A percentile compares a stretch with the other conserved stretches of the same genome.
phyloP scores from a whole-genome alignment of 805 yeast species.

The Myxozyma nipponensis region DNA sequence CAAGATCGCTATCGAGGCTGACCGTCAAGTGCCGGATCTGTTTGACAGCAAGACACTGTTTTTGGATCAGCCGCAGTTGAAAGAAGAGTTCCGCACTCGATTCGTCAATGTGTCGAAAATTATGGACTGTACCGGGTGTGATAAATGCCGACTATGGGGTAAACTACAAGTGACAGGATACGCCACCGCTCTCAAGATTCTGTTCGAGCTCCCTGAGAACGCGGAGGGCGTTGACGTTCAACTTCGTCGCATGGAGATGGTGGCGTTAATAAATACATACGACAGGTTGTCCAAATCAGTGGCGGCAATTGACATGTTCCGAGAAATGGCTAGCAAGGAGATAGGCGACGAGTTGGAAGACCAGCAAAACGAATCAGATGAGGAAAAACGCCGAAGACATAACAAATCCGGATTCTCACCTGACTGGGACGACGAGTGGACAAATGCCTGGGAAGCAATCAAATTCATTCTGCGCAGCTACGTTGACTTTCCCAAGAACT shows the following conservation, averaged over 20 bases:
- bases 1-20: slow-evolving; percentile 40
- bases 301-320: slow-evolving; percentile 65
- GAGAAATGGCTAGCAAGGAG: slow-evolving; percentile 20
- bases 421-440: slow-evolving; percentile 47
- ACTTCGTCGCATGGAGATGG: slow-evolving; percentile 75
- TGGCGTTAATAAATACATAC: slow-evolving; percentile 86
- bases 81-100: slow-evolving; percentile 79
- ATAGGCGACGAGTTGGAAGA: slow-evolving; percentile 16
- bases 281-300: slow-evolving; percentile 87
- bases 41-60: slow-evolving; percentile 48
- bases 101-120: slow-evolving; percentile 86
- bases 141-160: slow-evolving; percentile 97
- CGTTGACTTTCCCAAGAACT: slow-evolving; percentile 59
- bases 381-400: neutral
- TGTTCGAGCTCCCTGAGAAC: slow-evolving; percentile 67
- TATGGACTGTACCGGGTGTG: slow-evolving; percentile 99
- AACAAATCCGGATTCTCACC: neutral
- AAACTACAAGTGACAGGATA: slow-evolving; percentile 95
- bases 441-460: slow-evolving; percentile 56
- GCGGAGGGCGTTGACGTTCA: slow-evolving; percentile 48
- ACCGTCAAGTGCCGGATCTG: slow-evolving; percentile 32
- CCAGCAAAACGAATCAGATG: slow-evolving; percentile 39
- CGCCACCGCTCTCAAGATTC: slow-evolving; percentile 89
- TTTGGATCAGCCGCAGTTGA: slow-evolving; percentile 49
- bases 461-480: slow-evolving; percentile 65